Evolutionary conservation across 768 basidiomycete genomes (phyloP), one percentile per base, ranked within the genome.

Genomic region (Boletellus sp.): DNA sequence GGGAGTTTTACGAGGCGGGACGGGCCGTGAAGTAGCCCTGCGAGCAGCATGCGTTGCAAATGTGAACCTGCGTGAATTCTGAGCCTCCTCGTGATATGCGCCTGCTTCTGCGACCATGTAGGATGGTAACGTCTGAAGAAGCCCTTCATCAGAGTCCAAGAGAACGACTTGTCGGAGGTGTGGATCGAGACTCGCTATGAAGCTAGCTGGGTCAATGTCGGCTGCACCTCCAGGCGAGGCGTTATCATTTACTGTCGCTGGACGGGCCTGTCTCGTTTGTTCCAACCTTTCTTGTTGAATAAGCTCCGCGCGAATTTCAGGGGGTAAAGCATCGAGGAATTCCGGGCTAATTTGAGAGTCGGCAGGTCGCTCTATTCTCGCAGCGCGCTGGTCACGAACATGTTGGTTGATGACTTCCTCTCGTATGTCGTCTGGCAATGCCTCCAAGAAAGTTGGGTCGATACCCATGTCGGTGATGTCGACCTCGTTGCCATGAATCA

Each of bases 381-480:
- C 83, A 11, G 89, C 84, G 35, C 87, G 84, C 52, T 86, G 90
- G 59, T 98, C 96, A 9, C 94, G 85, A 58, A 97, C 84, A 63
- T 99, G 95, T 63, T 99, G 96, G 60, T 94, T 94, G 46, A 99
- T 77, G 32, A 99, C 93, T 64, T 99, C 96, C 64, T 96, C 95
- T 44, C 96, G 83, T 87, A 99, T 98, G 57, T 98, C 95, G 63
- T 99, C 96, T 0, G 96, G 96, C 9, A 99, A 72, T 22, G 96
- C 96, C 70, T 97, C 94, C 50, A 99, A 74, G 79, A 99, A 99
- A 6, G 92, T 94, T 2, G 94, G 92, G 65, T 99, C 96, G 62
- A 99, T 97, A 5, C 96, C 96, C 33, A 94, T 95, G 60, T 98
- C 94, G 3, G 96, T 99, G 65, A 99, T 99, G 64, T 99, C 96